Evolutionary conservation across 768 basidiomycete species (phyloP), one percentile per base, ranked within the genome.

Genomic region (Suillus hirtellus): DNA sequence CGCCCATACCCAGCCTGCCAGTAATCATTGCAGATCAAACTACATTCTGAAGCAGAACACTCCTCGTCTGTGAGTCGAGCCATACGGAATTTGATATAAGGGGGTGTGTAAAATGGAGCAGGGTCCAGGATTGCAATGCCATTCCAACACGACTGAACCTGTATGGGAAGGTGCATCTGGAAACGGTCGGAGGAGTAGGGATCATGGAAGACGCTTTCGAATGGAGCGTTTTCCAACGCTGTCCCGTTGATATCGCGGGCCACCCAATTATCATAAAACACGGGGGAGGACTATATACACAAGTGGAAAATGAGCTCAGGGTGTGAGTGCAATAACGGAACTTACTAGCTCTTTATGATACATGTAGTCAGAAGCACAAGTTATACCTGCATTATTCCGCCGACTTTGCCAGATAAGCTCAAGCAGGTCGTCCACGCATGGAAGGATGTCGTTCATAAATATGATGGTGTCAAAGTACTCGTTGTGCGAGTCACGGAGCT

Each of bases 401-500:
- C 97, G 82, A 70, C 86, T 89, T 77, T 99, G 97, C 90, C 90
- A 98, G 73, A 99, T 96, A 72, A 99, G 87, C 79, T 99, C 97
- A 70, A 99, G 87, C 62, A 99, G 78, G 78, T 99, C 97, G 76
- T 99, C 97, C 43, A 97, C 88, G 76, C 97, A 99, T 24, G 97
- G 97, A 11, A 99, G 81, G 77, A 99, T 90, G 76, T 99, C 97
- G 84, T 99, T 99, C 95, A 99, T 99, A 84, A 99, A 99, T 64
- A 99, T 81, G 79, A 99, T 92, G 43, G 90, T 87, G 79, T 99
- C 96, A 68, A 99, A 99, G 69, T 93, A 89, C 77, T 99, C 96
- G 73, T 91, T 91, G 73, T 95, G 89, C 31, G 89, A 79, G 73
- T 97, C 96, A 46, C 97, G 84, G 43, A 97, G 84, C 71, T 99